Base-by-base conservation (phyloP, 805 yeast genomes). In the Candida berthetii region DNA sequence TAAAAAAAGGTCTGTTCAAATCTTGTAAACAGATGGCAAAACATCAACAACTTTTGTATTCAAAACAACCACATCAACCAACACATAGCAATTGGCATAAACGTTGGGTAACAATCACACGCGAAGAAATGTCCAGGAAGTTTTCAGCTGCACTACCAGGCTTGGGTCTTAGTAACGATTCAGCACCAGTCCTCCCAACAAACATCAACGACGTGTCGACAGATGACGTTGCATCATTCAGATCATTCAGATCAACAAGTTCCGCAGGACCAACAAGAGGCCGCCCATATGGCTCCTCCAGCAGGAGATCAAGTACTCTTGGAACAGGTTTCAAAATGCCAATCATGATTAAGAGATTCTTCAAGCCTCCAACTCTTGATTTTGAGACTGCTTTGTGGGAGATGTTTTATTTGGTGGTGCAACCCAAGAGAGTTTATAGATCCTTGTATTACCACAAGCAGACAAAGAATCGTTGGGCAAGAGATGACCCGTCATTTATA, bases 301-400 rank as follows among this genome's bases (percentile, higher is more conserved):
- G 37, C 11, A 36, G 20, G 14, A 36, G 31, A 20, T 18, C 20
- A n/a, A 15, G n/a, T 2, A 7, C 39, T 1, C 5, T 16, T n/a
- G 45, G 29, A 11, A 27, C 13, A 11, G 42, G 39, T 16, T 45
- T 58, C 41, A 51, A 48, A 37, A 38, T 64, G 8, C 72, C 72
- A 14, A 47, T 60, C 5, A 62, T 61, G 37, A 51, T 68, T 38
- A 60, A 58, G 45, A 60, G 86, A 39, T 58, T 82, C 32, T 66
- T 83, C 47, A 78, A 80, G 49, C 90, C 96, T 1, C 85, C 82
- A 8, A 82, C 96, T 0, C 68, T 89, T 41, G 96, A 90, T 62
- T 85, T 89, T 54, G 97, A 90, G 60, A 85, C 95, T 1, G 96
- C 96, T 13, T 72, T 80, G 45, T 90, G 96, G 96, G 97, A 90